Base-by-base conservation (phyloP, 2,329 filamentous ascomycete genomes). In the Phaeosphaeriaceae sp. region DNA sequence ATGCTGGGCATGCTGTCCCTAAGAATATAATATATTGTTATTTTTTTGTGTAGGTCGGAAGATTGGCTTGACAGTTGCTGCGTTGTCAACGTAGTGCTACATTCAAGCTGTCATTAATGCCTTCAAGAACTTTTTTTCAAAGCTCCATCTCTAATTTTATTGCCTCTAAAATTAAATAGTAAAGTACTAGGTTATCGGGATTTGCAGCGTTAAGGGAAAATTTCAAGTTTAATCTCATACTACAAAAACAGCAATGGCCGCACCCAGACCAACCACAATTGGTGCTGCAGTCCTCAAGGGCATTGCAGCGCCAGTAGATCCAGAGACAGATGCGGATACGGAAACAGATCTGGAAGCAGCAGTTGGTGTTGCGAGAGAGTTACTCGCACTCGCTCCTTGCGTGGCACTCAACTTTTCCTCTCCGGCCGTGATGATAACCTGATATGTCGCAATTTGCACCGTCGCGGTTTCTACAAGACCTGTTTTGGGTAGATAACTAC, bases 381-480 rank as follows among this genome's bases (percentile, higher is more conserved):
- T 9, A 28, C 26, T 45, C 7, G 37, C 37, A 15, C 17, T 21
- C 6, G 42, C 36, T 6, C 43, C 44, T 15, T 42, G 23, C n/a
- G 49, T 52, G 5, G 49, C 49, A 16, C 13, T 41, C 35, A 52
- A 30, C 36, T 48, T 52, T 35, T 52, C 49, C 40, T 30, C 3
- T 6, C 49, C 44, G 7, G 44, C 49, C 6, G 49, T 52, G 17
- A 52, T 30, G 16, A 52, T 23, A 6, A 48, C 12, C 34, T 47
- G 49, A 32, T 43, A 52, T 6, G 35, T 44, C 16, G 17, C 40
- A 21, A 52, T 35, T n/a, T 36, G 18, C 16, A 33, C 16, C 16
- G 11, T 13, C 15, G 18, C 3, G 9, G 4, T 17, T 2, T 11
- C 15, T 4, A 21, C 21, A 6, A 4, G 43, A 13, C 18, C 32